A percentile compares a stretch with the other conserved stretches of the same genome.
phyloP scores from a whole-genome alignment of 805 yeast species.

The Tetrapisispora phaffii region DNA sequence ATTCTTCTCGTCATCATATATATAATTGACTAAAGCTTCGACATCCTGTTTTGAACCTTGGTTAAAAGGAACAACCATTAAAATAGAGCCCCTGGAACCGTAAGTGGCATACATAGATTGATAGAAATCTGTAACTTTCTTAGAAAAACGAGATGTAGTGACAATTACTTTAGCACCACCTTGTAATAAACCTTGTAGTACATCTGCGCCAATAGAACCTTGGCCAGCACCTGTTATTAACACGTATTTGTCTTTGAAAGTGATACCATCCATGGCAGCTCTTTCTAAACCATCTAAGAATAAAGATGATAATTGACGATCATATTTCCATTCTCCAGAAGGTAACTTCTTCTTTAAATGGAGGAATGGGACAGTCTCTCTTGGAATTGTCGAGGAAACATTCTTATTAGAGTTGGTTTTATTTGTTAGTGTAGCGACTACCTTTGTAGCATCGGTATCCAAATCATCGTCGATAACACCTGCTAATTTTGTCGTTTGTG shows the following conservation, averaged over 20 bases:
- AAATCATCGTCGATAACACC: slow-evolving; percentile 41
- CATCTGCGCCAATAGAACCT: slow-evolving; percentile 97
- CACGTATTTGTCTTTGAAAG: slow-evolving; percentile 81
- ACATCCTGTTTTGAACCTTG: slow-evolving; percentile 96
- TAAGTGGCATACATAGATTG: slow-evolving; percentile 85
- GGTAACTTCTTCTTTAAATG: slow-evolving; percentile 74
- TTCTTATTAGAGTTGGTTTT: slow-evolving; percentile 59
- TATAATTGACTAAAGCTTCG: slow-evolving; percentile 71
- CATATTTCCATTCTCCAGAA: slow-evolving; percentile 75
- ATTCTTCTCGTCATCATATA: slow-evolving; percentile 71
- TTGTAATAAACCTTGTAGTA: slow-evolving; percentile 84
- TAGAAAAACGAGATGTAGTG: slow-evolving; percentile 91
- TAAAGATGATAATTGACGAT: slow-evolving; percentile 60
- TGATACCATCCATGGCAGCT: slow-evolving; percentile 89
- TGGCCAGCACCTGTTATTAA: slow-evolving; percentile 97
- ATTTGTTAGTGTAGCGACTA: slow-evolving; percentile 76
- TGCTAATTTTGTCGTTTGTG: slow-evolving; percentile 49
- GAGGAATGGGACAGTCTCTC: slow-evolving; percentile 87
- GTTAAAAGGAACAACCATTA: slow-evolving; percentile 96
- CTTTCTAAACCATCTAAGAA: slow-evolving; percentile 86
- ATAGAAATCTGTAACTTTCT: slow-evolving; percentile 89
- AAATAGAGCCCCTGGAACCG: slow-evolving; percentile 86
- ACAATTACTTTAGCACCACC: slow-evolving; percentile 98
- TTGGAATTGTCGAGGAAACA: slow-evolving; percentile 63
- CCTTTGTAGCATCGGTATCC: slow-evolving; percentile 52